Conservation (phyloP, 257 asterid genomes). For the Ballota nigra region DNA sequence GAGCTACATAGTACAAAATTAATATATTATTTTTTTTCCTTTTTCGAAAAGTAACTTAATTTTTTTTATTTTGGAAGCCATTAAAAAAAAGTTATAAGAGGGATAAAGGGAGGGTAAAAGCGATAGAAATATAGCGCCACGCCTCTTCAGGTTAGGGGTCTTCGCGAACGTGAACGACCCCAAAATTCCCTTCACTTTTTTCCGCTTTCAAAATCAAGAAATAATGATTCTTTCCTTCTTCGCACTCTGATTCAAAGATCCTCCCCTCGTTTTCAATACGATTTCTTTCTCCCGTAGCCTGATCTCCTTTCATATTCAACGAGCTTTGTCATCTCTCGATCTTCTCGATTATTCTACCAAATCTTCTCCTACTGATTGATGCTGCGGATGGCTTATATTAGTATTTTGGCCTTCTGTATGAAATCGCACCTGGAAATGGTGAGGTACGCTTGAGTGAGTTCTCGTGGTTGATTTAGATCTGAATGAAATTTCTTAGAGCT, state of each 20-base stretch:
- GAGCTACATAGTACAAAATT: no score
- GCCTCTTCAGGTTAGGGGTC: no score
- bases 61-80: no score
- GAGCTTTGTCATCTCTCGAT: conserved; percentile 21
- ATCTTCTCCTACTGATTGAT: not conserved
- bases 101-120: no score
- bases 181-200: conserved; percentile 18
- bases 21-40: no score
- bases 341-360: not conserved
- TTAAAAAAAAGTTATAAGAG: no score
- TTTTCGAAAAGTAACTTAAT: no score
- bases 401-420: conserved; percentile 11
- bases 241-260: conserved; percentile 26
- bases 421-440: conserved; percentile 16
- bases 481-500: conserved; percentile 9
- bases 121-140: conserved; percentile 12
- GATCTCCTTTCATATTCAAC: conserved; percentile 17
- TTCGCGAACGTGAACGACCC: conserved; percentile 19
- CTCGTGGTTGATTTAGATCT: conserved; percentile 31
- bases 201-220: conserved; percentile 16
- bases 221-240: conserved; percentile 20
- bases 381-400: conserved; percentile 10
- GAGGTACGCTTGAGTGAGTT: conserved; percentile 28
- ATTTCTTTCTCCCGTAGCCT: conserved; percentile 12
- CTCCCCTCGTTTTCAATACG: conserved; percentile 23